phyloP scores from a whole-genome alignment of 208 protist genomes.

The Trypanosoma theileri region DNA sequence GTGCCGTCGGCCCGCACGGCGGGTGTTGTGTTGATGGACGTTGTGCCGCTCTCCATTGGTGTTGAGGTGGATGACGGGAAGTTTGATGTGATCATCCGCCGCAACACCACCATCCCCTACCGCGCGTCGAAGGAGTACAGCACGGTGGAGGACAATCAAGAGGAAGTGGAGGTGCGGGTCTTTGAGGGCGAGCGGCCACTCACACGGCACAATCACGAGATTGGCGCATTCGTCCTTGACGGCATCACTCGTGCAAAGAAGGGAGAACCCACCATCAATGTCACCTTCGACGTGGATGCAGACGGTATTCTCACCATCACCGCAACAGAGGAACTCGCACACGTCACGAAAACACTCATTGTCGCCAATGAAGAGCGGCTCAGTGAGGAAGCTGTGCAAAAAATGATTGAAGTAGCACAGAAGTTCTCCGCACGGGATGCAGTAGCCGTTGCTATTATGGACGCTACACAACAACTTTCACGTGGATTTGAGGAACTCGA shows the following conservation, averaged over 20 bases:
- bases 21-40: slow-evolving; percentile 95
- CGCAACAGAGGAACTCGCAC: slow-evolving; percentile 95
- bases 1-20: slow-evolving; percentile 69
- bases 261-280: slow-evolving; percentile 98
- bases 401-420: slow-evolving; percentile 57
- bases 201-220: slow-evolving; percentile 98
- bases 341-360: slow-evolving; percentile 90
- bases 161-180: slow-evolving; percentile 98
- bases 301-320: slow-evolving; percentile 98
- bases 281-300: slow-evolving; percentile 97
- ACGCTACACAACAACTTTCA: slow-evolving; percentile 31
- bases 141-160: slow-evolving; percentile 98
- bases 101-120: slow-evolving; percentile 91
- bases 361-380: slow-evolving; percentile 88
- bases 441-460: slow-evolving; percentile 28
- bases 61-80: slow-evolving; percentile 95
- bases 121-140: slow-evolving; percentile 94
- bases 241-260: slow-evolving; percentile 95
- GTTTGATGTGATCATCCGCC: slow-evolving; percentile 88
- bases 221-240: slow-evolving; percentile 92
- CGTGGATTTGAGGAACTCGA: slow-evolving; percentile 43
- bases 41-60: slow-evolving; percentile 96
- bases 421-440: slow-evolving; percentile 50
- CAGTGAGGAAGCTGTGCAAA: slow-evolving; percentile 52
- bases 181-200: slow-evolving; percentile 98